A percentile compares a stretch with the other conserved stretches of the same genome.
Conservation (phyloP, 148 eudicot species). For the Chenopodium quinoa region DNA sequence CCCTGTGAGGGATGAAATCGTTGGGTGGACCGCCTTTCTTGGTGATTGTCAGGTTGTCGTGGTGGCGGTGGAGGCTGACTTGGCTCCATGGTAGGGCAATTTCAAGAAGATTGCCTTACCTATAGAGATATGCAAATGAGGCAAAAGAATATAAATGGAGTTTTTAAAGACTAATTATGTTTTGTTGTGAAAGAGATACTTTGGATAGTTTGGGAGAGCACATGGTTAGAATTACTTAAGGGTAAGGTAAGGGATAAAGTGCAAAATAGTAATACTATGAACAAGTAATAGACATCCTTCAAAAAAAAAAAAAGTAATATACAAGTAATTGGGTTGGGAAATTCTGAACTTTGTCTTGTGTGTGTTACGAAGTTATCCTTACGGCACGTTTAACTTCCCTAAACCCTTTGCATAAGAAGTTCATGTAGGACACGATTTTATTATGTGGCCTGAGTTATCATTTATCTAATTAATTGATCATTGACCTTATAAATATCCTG, state of each 20-base stretch:
- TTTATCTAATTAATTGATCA: too few species aligned
- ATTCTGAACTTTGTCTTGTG: constrained; percentile 28
- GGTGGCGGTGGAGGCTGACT: constrained; percentile 36
- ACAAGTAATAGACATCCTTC: neutral
- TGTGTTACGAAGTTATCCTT: constrained; percentile 16
- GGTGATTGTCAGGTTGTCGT: constrained; percentile 17
- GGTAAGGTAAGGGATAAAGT: constrained; percentile 26
- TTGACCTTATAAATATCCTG: too few species aligned
- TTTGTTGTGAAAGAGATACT: constrained; percentile 31
- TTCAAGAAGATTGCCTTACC: neutral
- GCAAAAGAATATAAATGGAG: constrained; percentile 3
- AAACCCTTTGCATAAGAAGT: neutral
- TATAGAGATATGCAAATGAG: constrained; percentile 3
- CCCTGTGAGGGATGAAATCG: constrained; percentile 41
- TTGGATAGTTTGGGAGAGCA: constrained; percentile 32
- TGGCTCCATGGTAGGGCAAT: constrained; percentile 39
- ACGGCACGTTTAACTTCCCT: constrained; percentile 32
- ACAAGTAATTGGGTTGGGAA: neutral
- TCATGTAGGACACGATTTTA: too few species aligned
- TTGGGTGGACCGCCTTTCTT: constrained; percentile 20
- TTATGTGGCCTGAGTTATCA: too few species aligned
- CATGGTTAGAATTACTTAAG: constrained; percentile 28
- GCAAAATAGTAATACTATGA: neutral
- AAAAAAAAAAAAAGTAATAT: too few species aligned
- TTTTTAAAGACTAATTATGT: constrained; percentile 23